Conservation (phyloP, 148 eudicot species). For the Silene latifolia region DNA sequence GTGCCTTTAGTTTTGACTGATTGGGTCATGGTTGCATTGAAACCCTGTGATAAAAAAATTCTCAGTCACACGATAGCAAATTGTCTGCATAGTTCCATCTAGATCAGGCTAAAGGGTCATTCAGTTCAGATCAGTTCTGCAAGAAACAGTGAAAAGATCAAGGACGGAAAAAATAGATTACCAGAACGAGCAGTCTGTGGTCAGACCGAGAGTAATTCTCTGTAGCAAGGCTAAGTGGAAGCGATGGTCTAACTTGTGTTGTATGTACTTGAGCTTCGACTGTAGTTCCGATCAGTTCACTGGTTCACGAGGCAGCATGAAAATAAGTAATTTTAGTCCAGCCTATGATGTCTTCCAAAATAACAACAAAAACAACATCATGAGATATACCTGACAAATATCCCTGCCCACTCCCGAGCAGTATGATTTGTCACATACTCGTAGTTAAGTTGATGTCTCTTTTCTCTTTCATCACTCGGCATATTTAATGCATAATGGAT, state of each 20-base stretch:
- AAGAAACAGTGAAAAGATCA: too few relatives aligned
- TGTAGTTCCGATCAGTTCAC: slow-evolving; percentile 69
- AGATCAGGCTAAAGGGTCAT: not conserved
- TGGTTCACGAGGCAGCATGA: slow-evolving; percentile 18
- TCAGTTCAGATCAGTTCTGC: not conserved
- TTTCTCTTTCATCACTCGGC: slow-evolving; percentile 72
- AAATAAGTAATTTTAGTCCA: not conserved
- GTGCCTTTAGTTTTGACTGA: slow-evolving; percentile 45
- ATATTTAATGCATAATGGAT: slow-evolving; percentile 67
- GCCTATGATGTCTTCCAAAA: not conserved
- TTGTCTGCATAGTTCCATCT: too few relatives aligned
- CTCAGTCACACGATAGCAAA: too few relatives aligned
- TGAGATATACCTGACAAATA: slow-evolving; percentile 55
- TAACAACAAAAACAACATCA: not conserved
- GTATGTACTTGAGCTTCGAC: slow-evolving; percentile 59
- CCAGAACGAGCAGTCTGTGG: slow-evolving; percentile 69
- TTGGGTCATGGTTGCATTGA: slow-evolving; percentile 64
- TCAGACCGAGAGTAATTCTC: slow-evolving; percentile 39
- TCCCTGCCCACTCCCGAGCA: slow-evolving; percentile 82
- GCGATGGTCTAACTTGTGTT: slow-evolving; percentile 55
- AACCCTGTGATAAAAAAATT: too few relatives aligned
- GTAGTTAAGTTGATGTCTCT: slow-evolving; percentile 66
- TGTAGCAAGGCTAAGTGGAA: slow-evolving; percentile 42
- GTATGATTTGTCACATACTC: slow-evolving; percentile 70
- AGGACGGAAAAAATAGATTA: slow-evolving; percentile 12